Evolutionary conservation across 176 grass and related monocot genomes (phyloP).

Genomic region (Zea mays): Zm-B73-REFERENCE-NAM-5.0 NC_050105.1:148925501-148926000

Average conservation of each 20-base stretch:
- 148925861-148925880: conserved; percentile 99
- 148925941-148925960: background rate
- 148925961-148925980: background rate
- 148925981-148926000: background rate
- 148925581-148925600: background rate
- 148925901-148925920: conserved; percentile 90
- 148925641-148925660: conserved; percentile 32
- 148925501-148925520: background rate
- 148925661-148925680: conserved; percentile 96
- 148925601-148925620: conserved; percentile 41
- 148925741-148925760: conserved; percentile 99
- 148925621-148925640: background rate
- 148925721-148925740: conserved; percentile 94
- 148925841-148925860: conserved; percentile 92
- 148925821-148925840: conserved; percentile 10
- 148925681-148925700: conserved; percentile 94
- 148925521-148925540: background rate
- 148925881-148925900: conserved; percentile 96
- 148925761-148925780: conserved; percentile 5
- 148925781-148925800: background rate
- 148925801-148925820: conserved; percentile 6
- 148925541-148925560: background rate
- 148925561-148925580: conserved; percentile 29
- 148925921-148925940: conserved; percentile 68
- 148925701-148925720: conserved; percentile 99